These are phyloP conservation scores for Isatis lusitanica DNA, from an alignment of 441 rosid genomes.

Conservation along the genomic window DNA sequence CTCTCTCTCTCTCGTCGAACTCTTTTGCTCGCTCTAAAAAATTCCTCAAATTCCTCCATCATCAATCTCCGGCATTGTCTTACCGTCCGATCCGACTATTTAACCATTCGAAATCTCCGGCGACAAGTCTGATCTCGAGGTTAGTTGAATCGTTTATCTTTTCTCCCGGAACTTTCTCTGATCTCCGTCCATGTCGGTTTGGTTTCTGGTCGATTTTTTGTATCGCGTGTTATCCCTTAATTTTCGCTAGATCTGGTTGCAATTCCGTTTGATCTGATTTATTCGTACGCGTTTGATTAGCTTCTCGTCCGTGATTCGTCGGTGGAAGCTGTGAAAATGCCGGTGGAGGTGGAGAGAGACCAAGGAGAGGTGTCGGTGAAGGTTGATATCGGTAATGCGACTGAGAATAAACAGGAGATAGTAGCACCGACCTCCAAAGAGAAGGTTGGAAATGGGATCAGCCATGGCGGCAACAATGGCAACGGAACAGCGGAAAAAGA, in stretches of 20 bases:
- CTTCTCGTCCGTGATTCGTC: slow-evolving; percentile 19
- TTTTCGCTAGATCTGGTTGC: slow-evolving; percentile 28
- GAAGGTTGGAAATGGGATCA: slow-evolving; percentile 38
- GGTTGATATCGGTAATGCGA: slow-evolving; percentile 31
- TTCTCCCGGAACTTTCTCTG: slow-evolving; percentile 5
- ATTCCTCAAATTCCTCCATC: not conserved
- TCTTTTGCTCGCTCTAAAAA: slow-evolving; percentile 22
- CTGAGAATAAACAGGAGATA: slow-evolving; percentile 21
- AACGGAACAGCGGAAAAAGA: slow-evolving; percentile 38
- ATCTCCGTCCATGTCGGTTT: slow-evolving; percentile 26
- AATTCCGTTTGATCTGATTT: slow-evolving; percentile 33
- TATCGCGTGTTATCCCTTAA: not conserved
- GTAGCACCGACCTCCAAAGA: slow-evolving; percentile 19
- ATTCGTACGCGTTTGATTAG: slow-evolving; percentile 4
- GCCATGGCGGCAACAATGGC: slow-evolving; percentile 30
- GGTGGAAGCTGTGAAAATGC: slow-evolving; percentile 43
- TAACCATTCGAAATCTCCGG: slow-evolving; percentile 26
- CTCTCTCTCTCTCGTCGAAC: slow-evolving; percentile 22
- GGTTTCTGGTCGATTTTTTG: not conserved
- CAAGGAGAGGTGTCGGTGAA: slow-evolving; percentile 36
- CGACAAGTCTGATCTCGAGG: slow-evolving; percentile 35
- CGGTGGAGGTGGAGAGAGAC: slow-evolving; percentile 47
- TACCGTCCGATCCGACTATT: slow-evolving; percentile 10
- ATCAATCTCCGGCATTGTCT: slow-evolving; percentile 18
- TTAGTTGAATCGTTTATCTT: slow-evolving; percentile 22